phyloP scores from a whole-genome alignment of 306 rosid genomes.

The Luffa aegyptiaca region DNA sequence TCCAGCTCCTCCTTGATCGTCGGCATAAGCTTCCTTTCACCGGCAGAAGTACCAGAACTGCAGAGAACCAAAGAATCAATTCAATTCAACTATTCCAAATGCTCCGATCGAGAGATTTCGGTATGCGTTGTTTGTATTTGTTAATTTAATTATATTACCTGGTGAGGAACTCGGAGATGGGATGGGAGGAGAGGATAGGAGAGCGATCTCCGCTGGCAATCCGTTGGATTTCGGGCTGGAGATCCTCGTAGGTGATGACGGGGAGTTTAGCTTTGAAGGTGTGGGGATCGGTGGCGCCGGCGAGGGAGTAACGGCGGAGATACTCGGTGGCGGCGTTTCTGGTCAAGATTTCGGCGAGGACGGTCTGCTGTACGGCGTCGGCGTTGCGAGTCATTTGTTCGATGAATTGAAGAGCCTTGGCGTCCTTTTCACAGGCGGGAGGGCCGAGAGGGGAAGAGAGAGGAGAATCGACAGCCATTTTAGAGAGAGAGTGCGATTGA shows the following conservation, averaged over 20 bases:
- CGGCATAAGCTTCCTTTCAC: conserved; percentile 54
- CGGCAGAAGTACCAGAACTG: conserved; percentile 63
- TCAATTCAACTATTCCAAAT: neutral
- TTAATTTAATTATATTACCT: conserved; percentile 13
- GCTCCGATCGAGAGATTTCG: neutral
- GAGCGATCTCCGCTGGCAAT: conserved; percentile 51
- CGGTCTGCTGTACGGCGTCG: conserved; percentile 32
- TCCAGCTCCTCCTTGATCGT: conserved; percentile 52
- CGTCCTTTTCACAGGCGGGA: conserved; percentile 40
- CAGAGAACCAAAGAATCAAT: neutral
- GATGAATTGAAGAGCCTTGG: conserved; percentile 39
- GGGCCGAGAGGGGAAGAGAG: conserved; percentile 37
- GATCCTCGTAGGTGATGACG: conserved; percentile 39
- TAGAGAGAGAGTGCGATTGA: neutral
- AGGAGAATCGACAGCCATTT: conserved; percentile 43
- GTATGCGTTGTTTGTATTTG: neutral
- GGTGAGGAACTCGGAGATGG: conserved; percentile 49
- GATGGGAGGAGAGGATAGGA: conserved; percentile 43
- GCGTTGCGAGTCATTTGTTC: conserved; percentile 43
- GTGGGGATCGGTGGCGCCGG: conserved; percentile 33
- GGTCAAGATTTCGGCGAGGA: conserved; percentile 27
- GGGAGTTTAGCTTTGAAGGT: conserved; percentile 28
- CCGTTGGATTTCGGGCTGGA: conserved; percentile 46
- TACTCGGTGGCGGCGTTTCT: conserved; percentile 44
- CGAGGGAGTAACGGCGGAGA: conserved; percentile 28